phyloP scores from a whole-genome alignment of 2,329 filamentous ascomycete genomes.

The Cordyceps javanica region DNA sequence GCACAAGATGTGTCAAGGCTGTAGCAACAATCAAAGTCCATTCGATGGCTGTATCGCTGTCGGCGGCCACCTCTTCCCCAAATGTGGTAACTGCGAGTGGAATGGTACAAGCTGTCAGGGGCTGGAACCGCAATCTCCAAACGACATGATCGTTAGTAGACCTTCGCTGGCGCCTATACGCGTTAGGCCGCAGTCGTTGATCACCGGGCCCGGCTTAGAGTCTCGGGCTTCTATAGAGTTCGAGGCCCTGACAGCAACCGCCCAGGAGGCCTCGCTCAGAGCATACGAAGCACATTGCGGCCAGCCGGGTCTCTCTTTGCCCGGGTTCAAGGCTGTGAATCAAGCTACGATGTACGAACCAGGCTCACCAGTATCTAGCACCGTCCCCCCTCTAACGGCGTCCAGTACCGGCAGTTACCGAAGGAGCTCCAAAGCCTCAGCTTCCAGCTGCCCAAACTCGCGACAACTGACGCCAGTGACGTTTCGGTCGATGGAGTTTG shows the following conservation, averaged over 20 bases:
- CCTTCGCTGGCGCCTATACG: neutral
- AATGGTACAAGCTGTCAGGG: conserved; percentile 33
- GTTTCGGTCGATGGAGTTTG: neutral
- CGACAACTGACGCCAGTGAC: neutral
- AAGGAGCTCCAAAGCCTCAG: neutral
- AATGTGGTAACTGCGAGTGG: conserved; percentile 49
- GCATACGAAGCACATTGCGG: neutral
- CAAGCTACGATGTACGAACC: neutral
- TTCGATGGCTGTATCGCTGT: conserved; percentile 41
- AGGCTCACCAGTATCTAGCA: neutral
- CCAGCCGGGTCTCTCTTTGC: neutral
- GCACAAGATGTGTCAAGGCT: conserved; percentile 33
- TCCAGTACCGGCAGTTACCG: neutral
- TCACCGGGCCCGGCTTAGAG: neutral
- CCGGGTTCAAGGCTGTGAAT: conserved; percentile 5
- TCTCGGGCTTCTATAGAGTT: neutral
- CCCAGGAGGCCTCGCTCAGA: neutral
- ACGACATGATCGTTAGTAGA: neutral
- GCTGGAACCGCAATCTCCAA: neutral
- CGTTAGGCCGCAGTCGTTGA: neutral
- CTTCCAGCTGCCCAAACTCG: neutral
- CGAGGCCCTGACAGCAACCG: neutral
- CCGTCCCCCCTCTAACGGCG: neutral
- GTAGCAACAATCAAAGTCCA: conserved; percentile 35
- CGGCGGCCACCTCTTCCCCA: conserved; percentile 35